Evolutionary conservation across 805 yeast species (phyloP), one percentile per base, ranked within the genome.

Genomic region (Cyberlindnera lachancei): DNA sequence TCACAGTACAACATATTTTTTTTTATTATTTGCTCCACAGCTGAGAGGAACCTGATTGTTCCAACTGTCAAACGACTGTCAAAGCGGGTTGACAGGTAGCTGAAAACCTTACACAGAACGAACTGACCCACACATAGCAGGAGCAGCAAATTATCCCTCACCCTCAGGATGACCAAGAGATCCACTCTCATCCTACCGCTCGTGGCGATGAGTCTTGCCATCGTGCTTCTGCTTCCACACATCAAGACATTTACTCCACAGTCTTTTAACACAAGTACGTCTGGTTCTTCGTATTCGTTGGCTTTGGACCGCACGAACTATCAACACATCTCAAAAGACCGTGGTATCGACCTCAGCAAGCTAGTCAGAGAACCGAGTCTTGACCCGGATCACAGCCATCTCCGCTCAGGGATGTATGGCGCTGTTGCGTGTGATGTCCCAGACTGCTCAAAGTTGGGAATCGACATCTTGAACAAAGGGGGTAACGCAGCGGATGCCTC

Each of bases 401-500:
- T 57, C 14, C 46, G 49, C 35, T 38, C 27, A 14, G 41, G 50
- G 4, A 12, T 31, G 13, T 23, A 34, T 7, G 49, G 54, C 11
- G 51, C 40, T 10, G 50, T 52, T 16, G 44, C 55, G 9, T 45
- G 49, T n/a, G 56, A 51, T 19, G 35, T 45, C 4, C 61, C 63
- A 3, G 47, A 56, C 7, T 54, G 64, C 35, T 63, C 68, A 6
- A 58, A 60, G 34, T 37, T 63, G 6, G 59, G 63, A 25, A 31
- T 53, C 1, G 37, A 44, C 6, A 51, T 63, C 9, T 39, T 61
- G 5, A 27, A 42, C 17, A 49, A 46, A 13, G 53, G 49, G 7
- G 94, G 96, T 0, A 79, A 75, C 46, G 96, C 96, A 2, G 96
- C 95, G 0, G 98, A 90, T 53, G 95, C 96, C 0, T 84, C 95